Evolutionary conservation across 257 asterid genomes (phyloP).

Genomic region (Pogostemon cablin): DNA sequence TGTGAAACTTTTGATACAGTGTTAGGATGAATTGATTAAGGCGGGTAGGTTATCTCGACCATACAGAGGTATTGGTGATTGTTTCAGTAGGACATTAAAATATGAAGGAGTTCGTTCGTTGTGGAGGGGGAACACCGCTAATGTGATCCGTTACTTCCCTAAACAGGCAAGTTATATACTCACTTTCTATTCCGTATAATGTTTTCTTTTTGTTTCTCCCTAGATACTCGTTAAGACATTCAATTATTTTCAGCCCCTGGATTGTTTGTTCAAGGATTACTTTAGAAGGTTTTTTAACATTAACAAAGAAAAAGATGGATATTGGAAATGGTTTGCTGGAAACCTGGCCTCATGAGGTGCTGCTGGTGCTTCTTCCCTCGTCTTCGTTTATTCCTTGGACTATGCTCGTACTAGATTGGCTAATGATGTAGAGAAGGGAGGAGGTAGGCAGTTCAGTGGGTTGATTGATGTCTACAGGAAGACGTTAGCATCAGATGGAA

Average conservation of each 20-base stretch:
- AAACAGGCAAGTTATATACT: slow-evolving; percentile 40
- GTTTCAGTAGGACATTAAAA: slow-evolving; percentile 39
- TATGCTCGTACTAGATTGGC: slow-evolving; percentile 51
- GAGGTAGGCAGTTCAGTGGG: slow-evolving; percentile 52
- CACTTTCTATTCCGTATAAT: not conserved
- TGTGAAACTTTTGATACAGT: slow-evolving; percentile 47
- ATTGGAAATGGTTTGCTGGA: slow-evolving; percentile 54
- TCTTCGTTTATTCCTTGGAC: slow-evolving; percentile 49
- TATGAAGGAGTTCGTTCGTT: slow-evolving; percentile 45
- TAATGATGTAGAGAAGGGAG: slow-evolving; percentile 86
- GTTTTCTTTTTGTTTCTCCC: not conserved
- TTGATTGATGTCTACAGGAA: slow-evolving; percentile 49
- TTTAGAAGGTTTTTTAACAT: slow-evolving; percentile 46
- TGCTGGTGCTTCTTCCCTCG: slow-evolving; percentile 48
- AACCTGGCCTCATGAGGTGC: slow-evolving; percentile 48
- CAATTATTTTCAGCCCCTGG: slow-evolving; percentile 38
- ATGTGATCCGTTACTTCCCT: slow-evolving; percentile 55
- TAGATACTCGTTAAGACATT: not conserved
- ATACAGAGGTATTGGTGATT: slow-evolving; percentile 42
- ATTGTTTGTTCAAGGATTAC: slow-evolving; percentile 51
- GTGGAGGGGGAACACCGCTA: slow-evolving; percentile 63
- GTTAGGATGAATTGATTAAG: slow-evolving; percentile 50
- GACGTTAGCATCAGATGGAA: slow-evolving; percentile 48
- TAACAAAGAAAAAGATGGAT: slow-evolving; percentile 51
- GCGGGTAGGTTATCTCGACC: slow-evolving; percentile 47